Evolutionary conservation across 2,329 filamentous ascomycete genomes (phyloP), one percentile per base, ranked within the genome.

Genomic region (Cercospora canescens): DNA sequence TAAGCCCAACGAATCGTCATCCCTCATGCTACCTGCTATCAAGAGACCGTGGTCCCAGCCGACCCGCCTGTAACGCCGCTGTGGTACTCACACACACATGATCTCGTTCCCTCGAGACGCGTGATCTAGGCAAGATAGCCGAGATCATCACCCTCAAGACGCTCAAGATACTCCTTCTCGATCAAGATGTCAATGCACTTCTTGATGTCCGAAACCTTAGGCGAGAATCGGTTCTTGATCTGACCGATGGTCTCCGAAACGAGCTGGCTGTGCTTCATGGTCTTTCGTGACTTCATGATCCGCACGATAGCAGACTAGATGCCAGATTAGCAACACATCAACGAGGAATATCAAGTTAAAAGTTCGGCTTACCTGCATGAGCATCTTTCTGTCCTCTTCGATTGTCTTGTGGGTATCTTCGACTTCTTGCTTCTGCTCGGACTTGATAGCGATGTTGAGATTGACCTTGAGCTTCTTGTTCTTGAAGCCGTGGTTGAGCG

Each of bases 271-370:
- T 99, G 94, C 87, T 97, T 98, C 92, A 98, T 96, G 83, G 91
- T 92, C 88, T 99, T 98, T 67, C 95, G 91, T 3, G 94, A 96
- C 84, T 99, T 99, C 95, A 99, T 99, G 83, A 99, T 97, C 76
- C 95, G 92, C 64, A 99, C 95, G 79, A 99, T 98, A 26, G 94
- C 94, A 69, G 95, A 98, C 94, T 99, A 71, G 9, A 63, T 59
- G 68, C 50, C 14, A 60, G 39, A 70, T 81, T 76, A 81, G 79
- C 66, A 70, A 65, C 16, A 11, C 45, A 32, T 18, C 21, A 28
- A 39, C 11, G 8, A 26, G 16, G 24, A 6, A n/a, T n/a, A 12
- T 16, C 34, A 18, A 32, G 16, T 68, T 45, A 48, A 63, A 60
- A 64, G 62, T 70, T 14, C 45, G 26, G 85, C 90, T 80, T 86